Conservation (phyloP, 306 rosid species). For the Cicer cuneatum region DNA sequence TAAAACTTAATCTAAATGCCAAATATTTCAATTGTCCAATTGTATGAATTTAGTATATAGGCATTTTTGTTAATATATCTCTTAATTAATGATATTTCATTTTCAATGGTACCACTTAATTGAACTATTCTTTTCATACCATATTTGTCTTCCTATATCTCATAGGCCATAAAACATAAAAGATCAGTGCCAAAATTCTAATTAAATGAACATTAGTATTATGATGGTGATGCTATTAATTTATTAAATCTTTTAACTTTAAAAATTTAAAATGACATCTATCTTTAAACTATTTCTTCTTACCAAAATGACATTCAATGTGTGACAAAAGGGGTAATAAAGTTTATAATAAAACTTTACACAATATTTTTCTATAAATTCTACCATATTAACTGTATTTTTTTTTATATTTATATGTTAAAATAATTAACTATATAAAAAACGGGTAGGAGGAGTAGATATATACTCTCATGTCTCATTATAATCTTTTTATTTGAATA, state of each 20-base stretch:
- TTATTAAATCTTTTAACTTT: not conserved
- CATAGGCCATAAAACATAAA: not conserved
- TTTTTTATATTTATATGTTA: too few relatives aligned
- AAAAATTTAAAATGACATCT: too few relatives aligned
- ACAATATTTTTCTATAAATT: too few relatives aligned
- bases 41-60: not conserved
- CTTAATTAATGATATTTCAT: slow-evolving; percentile 29
- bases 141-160: slow-evolving; percentile 13
- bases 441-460: too few relatives aligned
- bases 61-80: not conserved
- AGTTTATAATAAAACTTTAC: too few relatives aligned
- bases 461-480: too few relatives aligned
- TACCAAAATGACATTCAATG: too few relatives aligned
- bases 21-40: not conserved
- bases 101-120: slow-evolving; percentile 8
- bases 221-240: not conserved
- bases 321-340: too few relatives aligned
- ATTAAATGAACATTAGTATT: not conserved
- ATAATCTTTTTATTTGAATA: too few relatives aligned
- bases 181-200: not conserved
- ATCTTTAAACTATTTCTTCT: too few relatives aligned
- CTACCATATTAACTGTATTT: too few relatives aligned
- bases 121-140: not conserved
- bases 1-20: slow-evolving; percentile 24
- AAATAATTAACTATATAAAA: too few relatives aligned